Conservation (phyloP, 495 filamentous ascomycete genomes). For the Trichoderma erinaceum region DNA sequence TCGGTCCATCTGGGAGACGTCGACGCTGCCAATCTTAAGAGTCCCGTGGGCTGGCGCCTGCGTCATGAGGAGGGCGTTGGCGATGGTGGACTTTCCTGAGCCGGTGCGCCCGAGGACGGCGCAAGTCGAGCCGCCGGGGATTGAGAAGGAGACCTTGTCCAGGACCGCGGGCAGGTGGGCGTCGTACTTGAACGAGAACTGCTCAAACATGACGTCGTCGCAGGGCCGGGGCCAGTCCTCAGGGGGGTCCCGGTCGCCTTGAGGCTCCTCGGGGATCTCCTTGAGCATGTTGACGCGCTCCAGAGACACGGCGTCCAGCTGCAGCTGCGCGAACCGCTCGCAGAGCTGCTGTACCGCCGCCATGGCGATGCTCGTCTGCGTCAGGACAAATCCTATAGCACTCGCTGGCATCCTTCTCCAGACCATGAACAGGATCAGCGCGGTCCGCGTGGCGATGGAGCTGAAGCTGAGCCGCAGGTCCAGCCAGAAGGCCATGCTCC, state of each 20-base stretch:
- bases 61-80: slow-evolving; percentile 49
- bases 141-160: slow-evolving; percentile 54
- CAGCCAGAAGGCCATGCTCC: slow-evolving; percentile 77
- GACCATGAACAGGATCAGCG: slow-evolving; percentile 63
- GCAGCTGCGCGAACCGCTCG: slow-evolving; percentile 68
- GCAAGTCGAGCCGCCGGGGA: slow-evolving; percentile 67
- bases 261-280: slow-evolving; percentile 64
- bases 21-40: slow-evolving; percentile 49
- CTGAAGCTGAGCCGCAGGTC: slow-evolving; percentile 69
- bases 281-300: slow-evolving; percentile 75
- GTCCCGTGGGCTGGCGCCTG: slow-evolving; percentile 38
- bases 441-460: slow-evolving; percentile 63
- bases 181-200: slow-evolving; percentile 72
- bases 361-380: slow-evolving; percentile 57
- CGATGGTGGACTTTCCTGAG: slow-evolving; percentile 57
- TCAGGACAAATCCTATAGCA: slow-evolving; percentile 68
- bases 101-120: slow-evolving; percentile 59
- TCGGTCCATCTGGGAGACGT: slow-evolving; percentile 47
- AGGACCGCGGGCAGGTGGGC: slow-evolving; percentile 66
- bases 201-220: slow-evolving; percentile 66
- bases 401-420: slow-evolving; percentile 64
- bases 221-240: slow-evolving; percentile 65
- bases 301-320: slow-evolving; percentile 87
- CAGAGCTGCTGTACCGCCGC: slow-evolving; percentile 65
- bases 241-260: slow-evolving; percentile 59